These are phyloP conservation scores for Arthromyces matolae DNA, from an alignment of 768 basidiomycete species.

Conservation along the genomic window DNA sequence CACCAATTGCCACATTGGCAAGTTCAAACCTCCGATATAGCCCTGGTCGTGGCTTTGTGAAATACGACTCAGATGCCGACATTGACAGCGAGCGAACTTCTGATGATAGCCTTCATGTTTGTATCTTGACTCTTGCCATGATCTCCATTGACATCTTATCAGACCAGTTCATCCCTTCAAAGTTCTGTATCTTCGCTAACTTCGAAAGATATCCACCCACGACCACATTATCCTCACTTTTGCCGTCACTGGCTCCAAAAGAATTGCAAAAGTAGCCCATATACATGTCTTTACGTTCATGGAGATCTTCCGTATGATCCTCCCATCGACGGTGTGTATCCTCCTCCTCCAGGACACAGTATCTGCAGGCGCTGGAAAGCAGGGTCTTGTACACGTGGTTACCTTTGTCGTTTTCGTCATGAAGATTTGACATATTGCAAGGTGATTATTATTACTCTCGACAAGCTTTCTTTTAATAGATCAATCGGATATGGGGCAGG, in stretches of 20 bases:
- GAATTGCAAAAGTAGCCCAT: conserved; percentile 19
- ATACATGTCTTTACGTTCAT: conserved; percentile 19
- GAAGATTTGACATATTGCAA: conserved; percentile 8
- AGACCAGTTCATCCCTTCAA: conserved; percentile 4
- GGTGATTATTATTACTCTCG: neutral
- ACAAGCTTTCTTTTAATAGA: neutral
- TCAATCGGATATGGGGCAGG: neutral
- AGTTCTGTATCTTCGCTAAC: conserved; percentile 9
- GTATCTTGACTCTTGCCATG: neutral
- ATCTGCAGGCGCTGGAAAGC: neutral
- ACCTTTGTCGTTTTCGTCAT: conserved; percentile 4
- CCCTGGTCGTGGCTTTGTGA: conserved; percentile 1
- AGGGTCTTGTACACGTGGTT: conserved; percentile 3
- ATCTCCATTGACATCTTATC: neutral
- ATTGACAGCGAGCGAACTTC: conserved; percentile 7
- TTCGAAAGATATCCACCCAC: conserved; percentile 7
- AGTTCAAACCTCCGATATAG: conserved; percentile 9
- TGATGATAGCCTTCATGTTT: conserved; percentile 11
- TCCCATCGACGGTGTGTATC: conserved; percentile 10
- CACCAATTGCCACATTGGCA: too few species aligned
- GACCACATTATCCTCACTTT: conserved; percentile 4
- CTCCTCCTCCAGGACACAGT: neutral
- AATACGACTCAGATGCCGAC: neutral
- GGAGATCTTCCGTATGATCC: conserved; percentile 15
- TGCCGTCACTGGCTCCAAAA: conserved; percentile 16